A percentile compares a stretch with the other conserved stretches of the same genome.
phyloP scores from a whole-genome alignment of 768 basidiomycete genomes.

The Terana coerulea region DNA sequence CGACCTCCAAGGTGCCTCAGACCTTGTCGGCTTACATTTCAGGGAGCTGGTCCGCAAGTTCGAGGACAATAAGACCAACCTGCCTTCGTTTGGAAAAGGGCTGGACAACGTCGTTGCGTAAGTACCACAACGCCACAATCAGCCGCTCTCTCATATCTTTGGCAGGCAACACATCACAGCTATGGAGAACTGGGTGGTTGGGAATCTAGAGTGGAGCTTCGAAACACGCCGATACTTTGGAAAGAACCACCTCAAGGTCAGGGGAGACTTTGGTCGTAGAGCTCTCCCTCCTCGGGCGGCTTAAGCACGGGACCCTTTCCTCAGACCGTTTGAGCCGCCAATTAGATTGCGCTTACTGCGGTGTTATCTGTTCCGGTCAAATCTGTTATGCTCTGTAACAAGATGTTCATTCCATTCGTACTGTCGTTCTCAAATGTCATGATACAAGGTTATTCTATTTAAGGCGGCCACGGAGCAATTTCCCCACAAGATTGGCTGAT shows the following conservation, averaged over 20 bases:
- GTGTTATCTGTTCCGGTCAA: no score
- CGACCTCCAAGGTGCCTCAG: slow-evolving; percentile 36
- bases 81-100: slow-evolving; percentile 41
- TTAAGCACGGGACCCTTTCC: no score
- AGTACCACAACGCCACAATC: slow-evolving; percentile 11
- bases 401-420: no score
- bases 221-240: slow-evolving; percentile 44
- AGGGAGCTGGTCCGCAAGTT: slow-evolving; percentile 34
- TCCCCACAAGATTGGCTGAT: no score
- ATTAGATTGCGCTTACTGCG: no score
- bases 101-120: slow-evolving; percentile 37
- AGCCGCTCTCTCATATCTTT: neutral
- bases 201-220: slow-evolving; percentile 48
- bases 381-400: no score
- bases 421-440: no score
- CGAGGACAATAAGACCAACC: slow-evolving; percentile 27
- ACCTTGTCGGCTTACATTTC: slow-evolving; percentile 34
- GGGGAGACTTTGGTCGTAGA: slow-evolving; percentile 25
- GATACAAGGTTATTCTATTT: no score
- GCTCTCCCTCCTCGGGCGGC: slow-evolving; percentile 15
- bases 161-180: slow-evolving; percentile 37
- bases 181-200: slow-evolving; percentile 49
- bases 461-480: no score
- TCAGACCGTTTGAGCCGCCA: no score
- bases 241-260: slow-evolving; percentile 23